Percentiles rank a stretch among this genome's conserved stretches.
Conservation (phyloP, 2,329 filamentous ascomycete species). For the Penicillium paneum region DNA sequence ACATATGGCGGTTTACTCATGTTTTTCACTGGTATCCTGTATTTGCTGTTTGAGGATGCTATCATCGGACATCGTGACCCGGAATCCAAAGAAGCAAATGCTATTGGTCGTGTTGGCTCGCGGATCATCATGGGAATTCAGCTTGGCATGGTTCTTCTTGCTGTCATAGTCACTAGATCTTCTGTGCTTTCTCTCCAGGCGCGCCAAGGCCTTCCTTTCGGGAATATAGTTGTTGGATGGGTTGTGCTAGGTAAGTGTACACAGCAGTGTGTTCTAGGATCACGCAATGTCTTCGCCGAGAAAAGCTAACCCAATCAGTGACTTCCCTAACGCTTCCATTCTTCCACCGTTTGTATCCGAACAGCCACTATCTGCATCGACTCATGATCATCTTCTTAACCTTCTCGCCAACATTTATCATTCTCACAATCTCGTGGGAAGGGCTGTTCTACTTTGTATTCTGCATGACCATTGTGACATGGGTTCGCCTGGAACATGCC, state of each 20-base stretch:
- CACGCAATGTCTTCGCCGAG: neutral
- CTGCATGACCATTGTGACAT: slow-evolving; percentile 74
- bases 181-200: slow-evolving; percentile 82
- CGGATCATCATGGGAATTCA: slow-evolving; percentile 48
- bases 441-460: slow-evolving; percentile 94
- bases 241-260: slow-evolving; percentile 62
- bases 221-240: slow-evolving; percentile 87
- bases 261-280: neutral
- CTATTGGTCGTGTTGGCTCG: slow-evolving; percentile 33
- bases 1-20: slow-evolving; percentile 74
- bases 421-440: slow-evolving; percentile 95
- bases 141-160: slow-evolving; percentile 73
- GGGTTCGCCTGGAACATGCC: slow-evolving; percentile 87
- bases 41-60: slow-evolving; percentile 73
- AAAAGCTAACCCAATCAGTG: slow-evolving; percentile 46
- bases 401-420: slow-evolving; percentile 89
- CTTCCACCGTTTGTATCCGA: slow-evolving; percentile 74
- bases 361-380: slow-evolving; percentile 84
- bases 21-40: slow-evolving; percentile 70
- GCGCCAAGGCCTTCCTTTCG: slow-evolving; percentile 76
- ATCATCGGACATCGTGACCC: slow-evolving; percentile 47
- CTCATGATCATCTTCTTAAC: slow-evolving; percentile 86
- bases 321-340: slow-evolving; percentile 75
- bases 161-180: slow-evolving; percentile 82
- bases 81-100: slow-evolving; percentile 6